Conservation (phyloP, 352 stramenopile species). For the Phytophthora sojae region DNA sequence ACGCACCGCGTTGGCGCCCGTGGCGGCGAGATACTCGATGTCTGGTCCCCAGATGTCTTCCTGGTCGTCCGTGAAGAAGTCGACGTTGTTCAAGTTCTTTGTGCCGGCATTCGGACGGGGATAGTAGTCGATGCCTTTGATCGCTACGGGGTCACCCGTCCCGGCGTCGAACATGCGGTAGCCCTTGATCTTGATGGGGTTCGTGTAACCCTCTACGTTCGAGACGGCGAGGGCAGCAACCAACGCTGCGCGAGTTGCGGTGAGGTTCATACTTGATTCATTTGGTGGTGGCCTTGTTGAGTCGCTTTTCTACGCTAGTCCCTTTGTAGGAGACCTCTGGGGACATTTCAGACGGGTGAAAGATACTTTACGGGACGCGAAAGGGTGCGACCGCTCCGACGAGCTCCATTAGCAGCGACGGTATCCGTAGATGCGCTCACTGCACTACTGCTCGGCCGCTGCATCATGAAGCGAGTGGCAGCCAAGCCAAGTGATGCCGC, state of each 20-base stretch:
- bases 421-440: neutral
- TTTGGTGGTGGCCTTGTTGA: neutral
- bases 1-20: conserved; percentile 81
- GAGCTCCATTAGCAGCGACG: neutral
- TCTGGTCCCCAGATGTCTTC: conserved; percentile 71
- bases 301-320: no score
- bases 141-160: conserved; percentile 65
- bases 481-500: conserved; percentile 8
- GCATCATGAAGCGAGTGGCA: conserved; percentile 24
- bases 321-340: no score
- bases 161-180: conserved; percentile 83
- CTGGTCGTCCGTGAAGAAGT: conserved; percentile 88
- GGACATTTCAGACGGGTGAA: no score
- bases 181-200: conserved; percentile 60
- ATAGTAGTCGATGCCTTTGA: conserved; percentile 90
- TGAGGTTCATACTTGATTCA: conserved; percentile 27
- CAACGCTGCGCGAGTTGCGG: conserved; percentile 13
- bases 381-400: conserved; percentile 17
- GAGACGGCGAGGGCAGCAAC: conserved; percentile 11
- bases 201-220: conserved; percentile 35
- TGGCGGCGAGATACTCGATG: conserved; percentile 62
- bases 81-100: conserved; percentile 74
- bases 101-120: conserved; percentile 77
- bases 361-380: conserved; percentile 24
- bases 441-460: neutral